These are phyloP conservation scores for Calocybe gambosa DNA, from an alignment of 1,284 basidiomycete genomes.

Conservation along the genomic window DNA sequence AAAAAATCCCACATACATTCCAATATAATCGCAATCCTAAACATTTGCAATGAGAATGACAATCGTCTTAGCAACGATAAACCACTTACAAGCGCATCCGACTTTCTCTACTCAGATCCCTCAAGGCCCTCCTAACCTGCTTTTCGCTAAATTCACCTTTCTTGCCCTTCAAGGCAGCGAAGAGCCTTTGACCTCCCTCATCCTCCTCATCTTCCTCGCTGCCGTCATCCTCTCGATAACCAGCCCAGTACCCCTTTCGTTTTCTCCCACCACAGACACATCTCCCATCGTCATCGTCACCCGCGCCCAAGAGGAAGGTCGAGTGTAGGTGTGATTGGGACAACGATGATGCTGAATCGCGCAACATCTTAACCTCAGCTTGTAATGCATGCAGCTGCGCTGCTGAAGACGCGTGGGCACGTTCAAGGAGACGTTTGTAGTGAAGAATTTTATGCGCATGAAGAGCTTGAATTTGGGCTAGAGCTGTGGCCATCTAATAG, in stretches of 20 bases:
- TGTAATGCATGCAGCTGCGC: constrained; percentile 76
- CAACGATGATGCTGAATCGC: constrained; percentile 25
- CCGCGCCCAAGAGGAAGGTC: constrained; percentile 16
- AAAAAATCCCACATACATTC: constrained; percentile 36
- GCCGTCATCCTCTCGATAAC: constrained; percentile 43
- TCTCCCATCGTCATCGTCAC: constrained; percentile 28
- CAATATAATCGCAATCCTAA: constrained; percentile 52
- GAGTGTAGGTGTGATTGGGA: constrained; percentile 14
- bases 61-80: constrained; percentile 6
- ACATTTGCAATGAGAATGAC: constrained; percentile 18
- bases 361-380: constrained; percentile 59
- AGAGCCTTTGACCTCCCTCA: constrained; percentile 32
- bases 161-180: constrained; percentile 44
- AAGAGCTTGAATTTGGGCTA: constrained; percentile 48
- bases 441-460: constrained; percentile 63
- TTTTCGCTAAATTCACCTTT: constrained; percentile 56
- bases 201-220: constrained; percentile 32
- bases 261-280: constrained; percentile 59
- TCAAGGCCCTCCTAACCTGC: constrained; percentile 59
- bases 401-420: constrained; percentile 66
- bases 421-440: constrained; percentile 70
- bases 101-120: constrained; percentile 56
- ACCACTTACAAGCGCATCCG: constrained; percentile 62
- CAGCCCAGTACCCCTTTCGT: constrained; percentile 57
- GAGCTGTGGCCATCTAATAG: constrained; percentile 50